Evolutionary conservation across 768 basidiomycete species (phyloP).

Genomic region (Phylloporus scabripes): DNA sequence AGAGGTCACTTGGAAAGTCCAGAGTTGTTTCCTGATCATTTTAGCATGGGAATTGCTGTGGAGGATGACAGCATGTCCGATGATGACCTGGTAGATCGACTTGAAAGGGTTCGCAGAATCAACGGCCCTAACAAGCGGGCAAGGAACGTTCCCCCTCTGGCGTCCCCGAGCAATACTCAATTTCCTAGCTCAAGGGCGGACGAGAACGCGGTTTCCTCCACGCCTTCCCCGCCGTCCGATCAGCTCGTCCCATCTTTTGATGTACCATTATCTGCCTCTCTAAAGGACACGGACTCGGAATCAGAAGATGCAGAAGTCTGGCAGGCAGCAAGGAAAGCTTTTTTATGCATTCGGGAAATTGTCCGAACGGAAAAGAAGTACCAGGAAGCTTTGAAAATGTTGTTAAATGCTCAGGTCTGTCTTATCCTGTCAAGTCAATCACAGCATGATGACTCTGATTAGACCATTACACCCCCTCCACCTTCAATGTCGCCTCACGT

Average conservation of each 20-base stretch:
- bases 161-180: background rate
- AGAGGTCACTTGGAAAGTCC: background rate
- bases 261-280: background rate
- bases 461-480: slow-evolving; percentile 41
- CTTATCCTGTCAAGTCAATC: background rate
- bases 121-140: background rate
- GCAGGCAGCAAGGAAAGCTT: slow-evolving; percentile 35
- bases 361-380: slow-evolving; percentile 44
- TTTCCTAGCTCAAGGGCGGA: background rate
- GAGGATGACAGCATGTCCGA: slow-evolving; percentile 47
- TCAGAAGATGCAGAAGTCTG: slow-evolving; percentile 28
- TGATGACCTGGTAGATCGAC: slow-evolving; percentile 42
- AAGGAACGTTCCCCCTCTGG: background rate
- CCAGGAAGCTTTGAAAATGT: slow-evolving; percentile 32
- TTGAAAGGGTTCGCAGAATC: slow-evolving; percentile 40
- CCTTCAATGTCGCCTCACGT: slow-evolving; percentile 48
- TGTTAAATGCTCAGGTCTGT: slow-evolving; percentile 35
- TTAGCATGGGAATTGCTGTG: slow-evolving; percentile 41
- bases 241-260: background rate
- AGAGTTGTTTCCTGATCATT: slow-evolving; percentile 1
- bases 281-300: slow-evolving; percentile 5
- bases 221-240: background rate
- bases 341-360: slow-evolving; percentile 45
- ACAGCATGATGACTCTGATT: slow-evolving; percentile 7
- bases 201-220: background rate